Evolutionary conservation across 139 green algal species (phyloP).

Genomic region (Chlamydomonas schloesseri): DNA sequence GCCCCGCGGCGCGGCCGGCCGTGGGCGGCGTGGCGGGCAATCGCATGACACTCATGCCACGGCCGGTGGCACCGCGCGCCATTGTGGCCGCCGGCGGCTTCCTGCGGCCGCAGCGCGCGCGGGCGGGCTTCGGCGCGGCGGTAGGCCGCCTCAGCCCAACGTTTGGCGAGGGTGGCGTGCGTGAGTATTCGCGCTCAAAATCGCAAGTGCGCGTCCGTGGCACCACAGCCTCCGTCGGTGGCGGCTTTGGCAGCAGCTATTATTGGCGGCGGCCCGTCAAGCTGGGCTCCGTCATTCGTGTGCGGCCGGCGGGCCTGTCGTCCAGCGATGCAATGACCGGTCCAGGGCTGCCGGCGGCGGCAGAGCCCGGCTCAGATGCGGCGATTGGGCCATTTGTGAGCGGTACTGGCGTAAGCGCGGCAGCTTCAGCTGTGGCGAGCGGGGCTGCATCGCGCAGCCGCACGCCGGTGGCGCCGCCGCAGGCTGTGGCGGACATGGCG

Average conservation of each 20-base stretch:
- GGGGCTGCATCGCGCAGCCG: background rate
- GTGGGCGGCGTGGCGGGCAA: background rate
- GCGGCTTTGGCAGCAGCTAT: conserved; percentile 9
- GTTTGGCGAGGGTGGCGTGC: background rate
- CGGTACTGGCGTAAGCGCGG: background rate
- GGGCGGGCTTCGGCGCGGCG: too few relatives aligned
- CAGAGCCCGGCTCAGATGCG: background rate
- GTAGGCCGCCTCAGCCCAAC: too few relatives aligned
- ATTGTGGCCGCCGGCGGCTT: background rate
- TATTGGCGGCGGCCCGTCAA: conserved; percentile 29
- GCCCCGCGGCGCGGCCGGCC: too few relatives aligned
- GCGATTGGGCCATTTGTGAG: background rate
- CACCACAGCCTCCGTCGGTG: background rate
- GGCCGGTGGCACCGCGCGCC: background rate
- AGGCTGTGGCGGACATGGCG: background rate
- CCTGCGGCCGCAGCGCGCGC: too few relatives aligned
- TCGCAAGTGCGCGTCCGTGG: background rate
- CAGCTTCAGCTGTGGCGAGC: background rate
- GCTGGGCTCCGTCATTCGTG: background rate
- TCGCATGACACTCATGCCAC: background rate
- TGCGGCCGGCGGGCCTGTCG: background rate
- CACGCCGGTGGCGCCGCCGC: background rate
- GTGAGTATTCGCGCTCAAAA: background rate
- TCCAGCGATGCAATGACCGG: background rate
- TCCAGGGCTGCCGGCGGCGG: background rate